A percentile compares a stretch with the other conserved stretches of the same genome.
Conservation (phyloP, 2,329 filamentous ascomycete species). For the Ascochyta clinopodiicola region DNA sequence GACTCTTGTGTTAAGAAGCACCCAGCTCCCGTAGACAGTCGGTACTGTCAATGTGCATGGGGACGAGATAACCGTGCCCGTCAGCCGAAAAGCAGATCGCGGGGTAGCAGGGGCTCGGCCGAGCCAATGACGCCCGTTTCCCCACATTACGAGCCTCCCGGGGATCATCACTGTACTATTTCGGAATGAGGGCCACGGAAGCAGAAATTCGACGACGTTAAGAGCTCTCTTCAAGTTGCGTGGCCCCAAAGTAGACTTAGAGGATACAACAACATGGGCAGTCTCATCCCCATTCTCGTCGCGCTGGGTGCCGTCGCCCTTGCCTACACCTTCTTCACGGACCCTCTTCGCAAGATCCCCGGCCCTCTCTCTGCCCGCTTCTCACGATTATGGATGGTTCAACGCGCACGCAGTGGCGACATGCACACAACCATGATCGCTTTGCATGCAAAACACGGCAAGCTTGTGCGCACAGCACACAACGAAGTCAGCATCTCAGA, state of each 20-base stretch:
- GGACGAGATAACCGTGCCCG: too few species aligned
- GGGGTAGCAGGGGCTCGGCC: conserved; percentile 1
- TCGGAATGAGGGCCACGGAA: background rate
- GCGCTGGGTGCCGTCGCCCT: background rate
- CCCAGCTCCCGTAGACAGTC: too few species aligned
- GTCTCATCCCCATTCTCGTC: conserved; percentile 4
- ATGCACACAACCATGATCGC: conserved; percentile 15
- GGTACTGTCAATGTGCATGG: too few species aligned
- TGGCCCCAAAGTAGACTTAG: too few species aligned
- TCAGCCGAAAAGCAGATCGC: background rate
- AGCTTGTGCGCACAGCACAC: conserved; percentile 18
- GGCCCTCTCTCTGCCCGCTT: conserved; percentile 13
- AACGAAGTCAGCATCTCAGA: conserved; percentile 20
- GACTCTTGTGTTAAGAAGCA: too few species aligned
- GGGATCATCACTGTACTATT: background rate
- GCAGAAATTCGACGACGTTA: background rate
- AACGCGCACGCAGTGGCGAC: conserved; percentile 9
- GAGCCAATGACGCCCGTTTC: background rate
- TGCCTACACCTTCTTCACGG: conserved; percentile 3
- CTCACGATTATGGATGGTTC: conserved; percentile 16
- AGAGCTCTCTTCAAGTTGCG: too few species aligned
- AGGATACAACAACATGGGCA: conserved; percentile 1
- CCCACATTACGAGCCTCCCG: background rate
- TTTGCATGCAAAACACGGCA: conserved; percentile 18
- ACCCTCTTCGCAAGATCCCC: conserved; percentile 10